A percentile compares a stretch with the other conserved stretches of the same genome.
These are phyloP conservation scores for Candida manassasensis DNA, from an alignment of 805 yeast species.

Conservation along the genomic window DNA sequence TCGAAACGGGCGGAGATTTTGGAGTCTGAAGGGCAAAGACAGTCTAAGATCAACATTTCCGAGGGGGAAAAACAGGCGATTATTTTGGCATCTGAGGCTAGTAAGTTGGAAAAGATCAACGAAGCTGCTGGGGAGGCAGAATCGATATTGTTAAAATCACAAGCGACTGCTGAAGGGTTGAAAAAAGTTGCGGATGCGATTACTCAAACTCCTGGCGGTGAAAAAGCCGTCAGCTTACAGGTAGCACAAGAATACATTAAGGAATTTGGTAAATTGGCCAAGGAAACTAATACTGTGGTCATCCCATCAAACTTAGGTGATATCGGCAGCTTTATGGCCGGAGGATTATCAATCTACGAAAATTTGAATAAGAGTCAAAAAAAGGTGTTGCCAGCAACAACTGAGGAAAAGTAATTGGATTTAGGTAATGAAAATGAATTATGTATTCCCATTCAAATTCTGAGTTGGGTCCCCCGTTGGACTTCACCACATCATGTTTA, in stretches of 20 bases:
- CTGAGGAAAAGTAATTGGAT: conserved; percentile 3
- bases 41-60: conserved; percentile 74
- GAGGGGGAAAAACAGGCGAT: conserved; percentile 73
- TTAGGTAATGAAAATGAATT: conserved; percentile 4
- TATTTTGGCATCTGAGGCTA: conserved; percentile 74
- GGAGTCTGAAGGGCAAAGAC: conserved; percentile 81
- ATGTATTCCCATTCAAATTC: neutral
- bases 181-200: conserved; percentile 63
- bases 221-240: conserved; percentile 71
- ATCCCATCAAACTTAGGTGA: conserved; percentile 75
- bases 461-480: too few species aligned
- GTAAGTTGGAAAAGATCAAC: conserved; percentile 56
- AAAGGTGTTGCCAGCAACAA: conserved; percentile 11
- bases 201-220: conserved; percentile 61
- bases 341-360: conserved; percentile 70
- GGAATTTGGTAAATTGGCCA: conserved; percentile 77
- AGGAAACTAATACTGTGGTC: conserved; percentile 73
- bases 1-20: conserved; percentile 83
- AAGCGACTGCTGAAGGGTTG: conserved; percentile 73
- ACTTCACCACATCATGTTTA: neutral
- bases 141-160: conserved; percentile 58
- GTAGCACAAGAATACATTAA: conserved; percentile 81
- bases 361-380: conserved; percentile 31
- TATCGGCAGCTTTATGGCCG: conserved; percentile 67
- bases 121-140: conserved; percentile 72